Base-by-base conservation (phyloP, 768 basidiomycete species). In the Suillus fuscotomentosus region DNA sequence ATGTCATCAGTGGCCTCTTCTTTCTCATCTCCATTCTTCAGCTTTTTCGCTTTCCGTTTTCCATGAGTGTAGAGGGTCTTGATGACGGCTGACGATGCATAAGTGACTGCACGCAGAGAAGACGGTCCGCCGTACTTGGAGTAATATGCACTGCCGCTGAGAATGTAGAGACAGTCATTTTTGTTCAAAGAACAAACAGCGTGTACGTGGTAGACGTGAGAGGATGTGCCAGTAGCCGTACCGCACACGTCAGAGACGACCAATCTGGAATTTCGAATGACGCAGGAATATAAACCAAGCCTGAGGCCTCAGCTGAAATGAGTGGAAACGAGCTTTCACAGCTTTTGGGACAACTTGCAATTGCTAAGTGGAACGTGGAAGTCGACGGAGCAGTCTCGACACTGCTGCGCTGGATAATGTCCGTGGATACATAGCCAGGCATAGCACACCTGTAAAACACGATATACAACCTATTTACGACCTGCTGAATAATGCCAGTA, bases 1-100 rank as follows among this genome's bases (percentile, higher is more conserved):
- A 92, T 79, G 67, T 90, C 82, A 67, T 85, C 83, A 20, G 86
- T 81, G 7, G 85, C 84, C 42, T 82, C 79, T 42, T 80, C 77
- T 39, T 75, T 64, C 8, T 67, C 57, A 34, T 76, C 75, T 8
- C 74, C 74, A 0, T 78, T 68, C 64, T 77, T 79, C 10, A 76
- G 64, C 56, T 81, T 79, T 55, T 70, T 73, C 1, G 78, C 78
- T 66, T 83, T 84, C 13, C 76, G 77, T 69, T 79, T 80, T 5
- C 72, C 72, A 70, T 88, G 86, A 38, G 75, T 68, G 20, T 81
- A 66, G 68, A 88, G 82, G 1, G 86, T 87, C 70, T 82, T 81
- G 60, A 87, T 60, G 24, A 83, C 85, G 41, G 85, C 85, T 87
- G 56, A n/a, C 54, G n/a, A 38, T 11, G 42, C 22, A 41, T 59